A percentile compares a stretch with the other conserved stretches of the same genome.
phyloP scores from a whole-genome alignment of 352 stramenopile species.

The Globisporangium iwayamae region DNA sequence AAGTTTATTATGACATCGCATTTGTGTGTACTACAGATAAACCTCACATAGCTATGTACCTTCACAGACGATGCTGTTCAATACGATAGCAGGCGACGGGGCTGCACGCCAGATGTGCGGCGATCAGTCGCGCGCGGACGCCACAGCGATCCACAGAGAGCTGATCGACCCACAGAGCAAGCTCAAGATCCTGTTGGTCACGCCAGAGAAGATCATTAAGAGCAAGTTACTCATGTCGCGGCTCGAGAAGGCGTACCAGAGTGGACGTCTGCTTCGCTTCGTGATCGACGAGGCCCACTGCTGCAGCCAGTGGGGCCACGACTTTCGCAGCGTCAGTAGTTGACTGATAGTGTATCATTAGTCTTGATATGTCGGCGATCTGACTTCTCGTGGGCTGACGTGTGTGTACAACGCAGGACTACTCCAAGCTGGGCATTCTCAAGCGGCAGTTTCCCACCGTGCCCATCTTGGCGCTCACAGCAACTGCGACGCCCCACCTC shows the following conservation, averaged over 20 bases:
- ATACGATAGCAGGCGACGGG: slow-evolving; percentile 54
- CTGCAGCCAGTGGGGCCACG: slow-evolving; percentile 80
- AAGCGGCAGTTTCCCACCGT: slow-evolving; percentile 87
- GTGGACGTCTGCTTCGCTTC: slow-evolving; percentile 81
- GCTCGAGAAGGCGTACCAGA: slow-evolving; percentile 88
- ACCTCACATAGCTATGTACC: background rate
- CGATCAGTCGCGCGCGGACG: slow-evolving; percentile 50
- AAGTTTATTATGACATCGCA: background rate
- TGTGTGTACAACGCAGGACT: slow-evolving; percentile 51
- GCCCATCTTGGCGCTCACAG: slow-evolving; percentile 90
- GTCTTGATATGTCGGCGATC: background rate
- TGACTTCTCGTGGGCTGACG: background rate
- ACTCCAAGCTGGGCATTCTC: slow-evolving; percentile 90
- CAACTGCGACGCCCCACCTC: slow-evolving; percentile 75
- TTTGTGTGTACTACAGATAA: background rate
- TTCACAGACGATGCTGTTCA: slow-evolving; percentile 62
- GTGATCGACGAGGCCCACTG: slow-evolving; percentile 93
- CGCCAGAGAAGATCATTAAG: slow-evolving; percentile 91
- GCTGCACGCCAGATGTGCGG: slow-evolving; percentile 47
- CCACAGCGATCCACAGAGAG: slow-evolving; percentile 67
- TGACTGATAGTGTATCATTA: background rate
- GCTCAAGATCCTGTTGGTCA: slow-evolving; percentile 89
- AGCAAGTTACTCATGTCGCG: slow-evolving; percentile 87
- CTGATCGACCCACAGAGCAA: slow-evolving; percentile 63
- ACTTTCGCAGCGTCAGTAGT: slow-evolving; percentile 65